These are phyloP conservation scores for Paracoccidioides brasiliensis DNA, from an alignment of 2,329 filamentous ascomycete species.

Conservation along the genomic window DNA sequence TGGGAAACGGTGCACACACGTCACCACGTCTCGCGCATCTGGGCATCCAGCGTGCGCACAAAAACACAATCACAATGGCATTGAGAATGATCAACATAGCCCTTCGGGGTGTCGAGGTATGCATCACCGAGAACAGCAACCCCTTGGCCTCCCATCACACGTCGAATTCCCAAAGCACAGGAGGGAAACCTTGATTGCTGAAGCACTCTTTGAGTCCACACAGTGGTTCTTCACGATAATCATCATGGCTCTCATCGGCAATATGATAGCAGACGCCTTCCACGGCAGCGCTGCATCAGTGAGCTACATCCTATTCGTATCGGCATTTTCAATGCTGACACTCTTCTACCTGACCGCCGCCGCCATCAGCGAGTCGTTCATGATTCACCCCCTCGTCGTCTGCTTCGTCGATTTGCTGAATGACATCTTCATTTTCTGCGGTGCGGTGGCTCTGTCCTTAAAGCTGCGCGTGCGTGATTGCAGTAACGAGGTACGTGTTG, in stretches of 20 bases:
- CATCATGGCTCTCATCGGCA: slow-evolving; percentile 48
- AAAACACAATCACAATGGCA: slow-evolving; percentile 23
- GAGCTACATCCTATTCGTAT: slow-evolving; percentile 40
- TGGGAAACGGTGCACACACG: no score
- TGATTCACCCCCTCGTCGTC: slow-evolving; percentile 31
- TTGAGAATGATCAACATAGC: slow-evolving; percentile 27
- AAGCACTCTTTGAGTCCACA: slow-evolving; percentile 1
- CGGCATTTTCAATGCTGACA: slow-evolving; percentile 36
- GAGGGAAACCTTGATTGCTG: neutral
- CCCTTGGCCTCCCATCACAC: neutral
- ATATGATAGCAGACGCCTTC: slow-evolving; percentile 44
- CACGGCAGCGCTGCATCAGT: slow-evolving; percentile 41
- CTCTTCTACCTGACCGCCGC: slow-evolving; percentile 37
- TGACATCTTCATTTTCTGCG: slow-evolving; percentile 35
- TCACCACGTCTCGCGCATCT: no score
- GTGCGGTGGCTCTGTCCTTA: slow-evolving; percentile 37
- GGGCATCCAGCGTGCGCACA: neutral
- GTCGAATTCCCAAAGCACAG: neutral
- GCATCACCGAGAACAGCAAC: slow-evolving; percentile 3
- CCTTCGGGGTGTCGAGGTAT: slow-evolving; percentile 31
- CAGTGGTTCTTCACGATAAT: slow-evolving; percentile 49
- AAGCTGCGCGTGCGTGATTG: slow-evolving; percentile 34
- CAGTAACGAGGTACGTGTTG: slow-evolving; percentile 29
- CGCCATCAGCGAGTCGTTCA: slow-evolving; percentile 28
- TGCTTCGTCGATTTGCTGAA: slow-evolving; percentile 36